A percentile compares a stretch with the other conserved stretches of the same genome.
Evolutionary conservation across 768 basidiomycete genomes (phyloP).

Genomic region (Serendipita sp.): DNA sequence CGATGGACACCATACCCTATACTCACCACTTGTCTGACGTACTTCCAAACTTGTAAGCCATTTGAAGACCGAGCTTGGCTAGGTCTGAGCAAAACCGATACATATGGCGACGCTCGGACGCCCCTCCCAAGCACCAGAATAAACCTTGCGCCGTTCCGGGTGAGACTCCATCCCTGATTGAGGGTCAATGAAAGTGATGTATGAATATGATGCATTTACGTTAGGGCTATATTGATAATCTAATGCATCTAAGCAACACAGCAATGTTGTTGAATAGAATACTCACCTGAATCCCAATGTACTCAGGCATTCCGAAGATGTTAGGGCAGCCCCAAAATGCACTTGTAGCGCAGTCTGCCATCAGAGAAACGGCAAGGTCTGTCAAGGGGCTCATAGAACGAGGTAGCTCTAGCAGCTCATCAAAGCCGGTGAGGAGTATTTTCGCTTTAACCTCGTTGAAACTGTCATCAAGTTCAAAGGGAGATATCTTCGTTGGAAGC

Average conservation of each 20-base stretch:
- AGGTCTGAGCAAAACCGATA: slow-evolving; percentile 55
- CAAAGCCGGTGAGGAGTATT: slow-evolving; percentile 52
- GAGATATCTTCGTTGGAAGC: slow-evolving; percentile 35
- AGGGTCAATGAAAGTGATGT: not conserved
- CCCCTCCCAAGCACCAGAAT: slow-evolving; percentile 54
- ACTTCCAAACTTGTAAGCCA: slow-evolving; percentile 45
- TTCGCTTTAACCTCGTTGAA: slow-evolving; percentile 58
- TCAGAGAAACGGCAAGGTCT: slow-evolving; percentile 46
- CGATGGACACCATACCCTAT: slow-evolving; percentile 7
- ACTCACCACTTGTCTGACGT: slow-evolving; percentile 51
- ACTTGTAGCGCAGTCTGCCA: slow-evolving; percentile 57
- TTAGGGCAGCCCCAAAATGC: slow-evolving; percentile 48
- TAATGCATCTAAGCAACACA: slow-evolving; percentile 14
- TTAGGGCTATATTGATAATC: slow-evolving; percentile 49
- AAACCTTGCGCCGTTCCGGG: slow-evolving; percentile 55
- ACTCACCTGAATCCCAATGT: slow-evolving; percentile 50
- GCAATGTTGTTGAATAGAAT: not conserved
- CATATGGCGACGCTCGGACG: slow-evolving; percentile 44
- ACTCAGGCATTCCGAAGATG: slow-evolving; percentile 35
- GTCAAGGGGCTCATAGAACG: slow-evolving; percentile 41
- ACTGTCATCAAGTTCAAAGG: slow-evolving; percentile 41
- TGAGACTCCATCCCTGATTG: slow-evolving; percentile 44
- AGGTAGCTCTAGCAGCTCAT: slow-evolving; percentile 47
- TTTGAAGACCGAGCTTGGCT: slow-evolving; percentile 46
- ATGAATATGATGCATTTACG: slow-evolving; percentile 24